These are phyloP conservation scores for Mucor plumbeus DNA, from an alignment of 371 early-diverging fungal species.

Conservation along the genomic window DNA sequence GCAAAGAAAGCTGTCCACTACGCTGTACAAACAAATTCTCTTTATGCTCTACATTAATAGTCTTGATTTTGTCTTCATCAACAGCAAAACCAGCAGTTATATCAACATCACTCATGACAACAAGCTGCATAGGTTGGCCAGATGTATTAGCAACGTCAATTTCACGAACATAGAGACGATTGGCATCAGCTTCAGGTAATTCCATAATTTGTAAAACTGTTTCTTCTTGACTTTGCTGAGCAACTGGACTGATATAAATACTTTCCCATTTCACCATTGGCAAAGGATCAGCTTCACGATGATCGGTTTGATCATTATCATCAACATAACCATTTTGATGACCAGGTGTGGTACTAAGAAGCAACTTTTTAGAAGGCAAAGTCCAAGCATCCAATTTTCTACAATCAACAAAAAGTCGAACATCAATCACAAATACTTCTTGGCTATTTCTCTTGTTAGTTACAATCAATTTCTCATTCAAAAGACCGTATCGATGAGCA, in stretches of 20 bases:
- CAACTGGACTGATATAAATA: constrained; percentile 54
- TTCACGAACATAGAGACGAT: constrained; percentile 49
- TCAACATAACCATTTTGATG: background rate
- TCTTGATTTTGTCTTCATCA: constrained; percentile 36
- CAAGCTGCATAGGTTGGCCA: constrained; percentile 57
- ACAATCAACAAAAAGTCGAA: constrained; percentile 71
- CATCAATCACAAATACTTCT: constrained; percentile 68
- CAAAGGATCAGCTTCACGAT: constrained; percentile 50
- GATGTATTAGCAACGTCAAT: constrained; percentile 58
- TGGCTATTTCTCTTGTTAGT: constrained; percentile 76
- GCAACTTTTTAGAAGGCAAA: constrained; percentile 25
- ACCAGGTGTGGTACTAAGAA: constrained; percentile 20
- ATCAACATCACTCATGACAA: constrained; percentile 60
- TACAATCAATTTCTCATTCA: constrained; percentile 64
- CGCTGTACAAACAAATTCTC: constrained; percentile 31
- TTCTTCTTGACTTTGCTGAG: constrained; percentile 18
- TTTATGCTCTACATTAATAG: constrained; percentile 9
- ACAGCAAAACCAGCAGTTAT: constrained; percentile 48
- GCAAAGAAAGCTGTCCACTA: constrained; percentile 49
- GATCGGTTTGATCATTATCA: constrained; percentile 37
- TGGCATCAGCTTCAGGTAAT: constrained; percentile 39
- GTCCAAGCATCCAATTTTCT: constrained; percentile 45
- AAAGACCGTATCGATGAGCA: constrained; percentile 63
- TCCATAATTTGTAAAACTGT: constrained; percentile 35
- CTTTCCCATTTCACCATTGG: constrained; percentile 60